These are phyloP conservation scores for Wallacemonas collosoma DNA, from an alignment of 208 protist genomes.

Conservation along the genomic window DNA sequence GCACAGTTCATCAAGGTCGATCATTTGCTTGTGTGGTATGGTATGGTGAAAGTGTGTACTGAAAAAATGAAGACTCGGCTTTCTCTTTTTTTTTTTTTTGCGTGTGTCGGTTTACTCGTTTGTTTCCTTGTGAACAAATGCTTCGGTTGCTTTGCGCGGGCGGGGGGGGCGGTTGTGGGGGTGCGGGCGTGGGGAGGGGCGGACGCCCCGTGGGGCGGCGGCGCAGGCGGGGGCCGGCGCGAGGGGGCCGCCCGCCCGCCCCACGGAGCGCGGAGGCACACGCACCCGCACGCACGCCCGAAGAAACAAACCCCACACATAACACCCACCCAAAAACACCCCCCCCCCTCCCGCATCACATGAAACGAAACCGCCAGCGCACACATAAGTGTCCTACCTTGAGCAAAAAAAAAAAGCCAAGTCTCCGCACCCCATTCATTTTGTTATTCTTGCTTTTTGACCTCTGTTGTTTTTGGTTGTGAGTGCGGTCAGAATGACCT, in stretches of 20 bases:
- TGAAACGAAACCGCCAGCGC: background rate
- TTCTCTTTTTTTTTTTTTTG: background rate
- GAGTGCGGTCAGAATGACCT: slow-evolving; percentile 38
- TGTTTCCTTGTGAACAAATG: background rate
- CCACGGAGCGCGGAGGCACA: no score
- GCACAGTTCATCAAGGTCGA: slow-evolving; percentile 47
- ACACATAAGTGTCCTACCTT: slow-evolving; percentile 7
- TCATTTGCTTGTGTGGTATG: slow-evolving; percentile 1
- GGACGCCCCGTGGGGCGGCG: background rate
- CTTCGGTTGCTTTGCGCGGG: background rate
- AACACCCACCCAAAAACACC: background rate
- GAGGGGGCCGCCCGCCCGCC: background rate
- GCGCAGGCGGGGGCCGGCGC: background rate
- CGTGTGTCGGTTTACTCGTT: background rate
- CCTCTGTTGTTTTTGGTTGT: no score
- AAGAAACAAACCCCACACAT: no score
- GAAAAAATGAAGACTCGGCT: background rate
- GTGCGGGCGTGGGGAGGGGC: background rate
- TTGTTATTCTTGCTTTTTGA: slow-evolving; percentile 4
- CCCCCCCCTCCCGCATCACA: background rate
- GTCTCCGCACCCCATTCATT: no score
- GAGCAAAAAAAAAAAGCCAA: background rate
- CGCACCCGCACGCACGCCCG: no score
- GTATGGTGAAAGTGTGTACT: background rate
- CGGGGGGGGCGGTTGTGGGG: background rate